Base-by-base conservation (phyloP, 495 filamentous ascomycete species). In the Xylaria bambusicola region DNA sequence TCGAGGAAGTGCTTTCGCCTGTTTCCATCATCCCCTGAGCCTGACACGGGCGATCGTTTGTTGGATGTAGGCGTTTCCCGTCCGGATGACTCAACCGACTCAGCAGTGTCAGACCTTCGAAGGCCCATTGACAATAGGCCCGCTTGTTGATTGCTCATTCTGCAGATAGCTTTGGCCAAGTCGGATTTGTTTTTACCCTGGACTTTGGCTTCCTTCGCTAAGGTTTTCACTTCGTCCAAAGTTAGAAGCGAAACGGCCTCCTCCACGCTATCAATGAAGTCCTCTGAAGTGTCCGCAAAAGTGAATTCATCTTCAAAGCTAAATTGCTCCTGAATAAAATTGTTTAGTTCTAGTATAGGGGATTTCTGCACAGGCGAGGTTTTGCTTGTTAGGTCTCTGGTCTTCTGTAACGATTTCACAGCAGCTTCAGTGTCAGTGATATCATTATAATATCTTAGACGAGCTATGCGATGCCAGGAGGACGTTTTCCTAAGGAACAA, bases 401-500 rank as follows among this genome's bases (percentile, higher is more conserved):
- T 60, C 45, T 38, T 58, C 55, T 80, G 82, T 20, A 98, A 77
- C 52, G 79, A 80, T 20, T 76, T 73, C 13, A 90, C 84, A 20
- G 90, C 90, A 13, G 70, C 65, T 45, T 80, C 73, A 47, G 92
- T 73, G 70, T 97, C 85, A 46, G 86, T 80, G 55, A 98, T 90
- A 68, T 98, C 93, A 50, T 85, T 83, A 65, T 92, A 84, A 66
- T 96, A 95, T 0, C 84, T 82, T 21, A 98, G 68, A 21, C 84
- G 82, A 60, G 82, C 81, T 60, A 93, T 83, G 31, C 94, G 90
- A 75, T 97, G 92, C 94, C 94, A 98, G 2, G 86, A 84, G n/a
- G 90, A 86, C 1, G 91, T 94, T 71, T 98, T 98, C 47, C 94
- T 89, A 6, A 98, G 81, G 65, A 98, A 98, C 6, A 98, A 75